Base-by-base conservation (phyloP, 768 basidiomycete genomes). In the Amanita molliuscula region DNA sequence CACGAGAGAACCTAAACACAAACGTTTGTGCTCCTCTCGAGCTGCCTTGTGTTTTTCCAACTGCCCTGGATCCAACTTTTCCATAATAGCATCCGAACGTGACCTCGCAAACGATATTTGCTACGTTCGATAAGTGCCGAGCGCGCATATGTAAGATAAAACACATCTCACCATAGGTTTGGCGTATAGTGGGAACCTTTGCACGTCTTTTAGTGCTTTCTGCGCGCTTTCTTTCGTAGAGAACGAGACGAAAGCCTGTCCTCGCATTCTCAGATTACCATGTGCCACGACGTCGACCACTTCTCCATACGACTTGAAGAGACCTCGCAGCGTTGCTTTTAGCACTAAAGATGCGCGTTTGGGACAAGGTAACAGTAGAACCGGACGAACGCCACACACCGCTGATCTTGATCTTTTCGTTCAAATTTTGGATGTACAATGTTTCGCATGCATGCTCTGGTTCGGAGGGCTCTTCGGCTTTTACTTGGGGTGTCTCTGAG, bases 221-320 rank as follows among this genome's bases (percentile, higher is more conserved):
- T 76, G 74, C 31, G 96, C 96, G 51, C 78, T 77, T 51, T 97
- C 91, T 47, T 81, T 72, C 29, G 81, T 81, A 50, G 76, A 75
- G 65, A 99, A 96, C 33, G 89, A 91, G 33, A 99, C 90, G 62
- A 99, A 99, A 3, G 96, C 96, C 68, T 99, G 96, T 13, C 96
- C 96, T 34, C 96, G 78, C 96, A 99, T 99, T 34, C 96, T 82
- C 53, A 99, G 68, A 71, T 96, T 98, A 47, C 74, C 69, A 65
- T 99, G 96, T 8, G 94, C 93, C 16, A 93, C 87, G n/a, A 99
- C 91, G 61, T 95, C 91, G 23, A 97, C 67, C 15, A 99, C 87
- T 54, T 88, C 84, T 10, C 93, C 91, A 60, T 97, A 99, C 11
- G 84, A 77, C 65, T 91, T 91, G 76, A 99, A 98, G 26, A 99